Evolutionary conservation across 345 rosid genomes (phyloP).

Genomic region (Microthlaspi erraticum): DNA sequence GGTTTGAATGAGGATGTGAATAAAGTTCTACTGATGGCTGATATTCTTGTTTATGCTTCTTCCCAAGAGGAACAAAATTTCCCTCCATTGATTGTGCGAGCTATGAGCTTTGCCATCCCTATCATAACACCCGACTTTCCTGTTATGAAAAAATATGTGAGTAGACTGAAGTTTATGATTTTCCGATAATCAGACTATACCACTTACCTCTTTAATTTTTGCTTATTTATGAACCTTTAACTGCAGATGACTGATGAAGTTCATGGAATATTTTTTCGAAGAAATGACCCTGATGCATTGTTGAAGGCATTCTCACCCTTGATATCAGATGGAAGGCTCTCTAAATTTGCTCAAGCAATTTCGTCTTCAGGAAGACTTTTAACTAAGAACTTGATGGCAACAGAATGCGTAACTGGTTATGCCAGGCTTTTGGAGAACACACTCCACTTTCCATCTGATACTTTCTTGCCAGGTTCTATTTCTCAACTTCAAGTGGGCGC

Average conservation of each 20-base stretch:
- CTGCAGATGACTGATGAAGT: slow-evolving; percentile 73
- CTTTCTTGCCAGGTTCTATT: slow-evolving; percentile 66
- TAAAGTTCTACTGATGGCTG: slow-evolving; percentile 73
- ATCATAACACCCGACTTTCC: slow-evolving; percentile 79
- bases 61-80: slow-evolving; percentile 95
- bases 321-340: slow-evolving; percentile 77
- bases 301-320: slow-evolving; percentile 70
- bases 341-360: slow-evolving; percentile 69
- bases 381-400: slow-evolving; percentile 80
- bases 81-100: slow-evolving; percentile 78
- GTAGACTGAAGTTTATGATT: slow-evolving; percentile 43
- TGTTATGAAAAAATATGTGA: slow-evolving; percentile 73
- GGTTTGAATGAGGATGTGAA: slow-evolving; percentile 78
- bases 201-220: neutral
- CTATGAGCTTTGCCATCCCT: slow-evolving; percentile 88
- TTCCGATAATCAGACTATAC: slow-evolving; percentile 17
- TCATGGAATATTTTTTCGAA: slow-evolving; percentile 69
- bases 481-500: slow-evolving; percentile 58
- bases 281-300: slow-evolving; percentile 71
- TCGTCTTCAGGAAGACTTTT: slow-evolving; percentile 80
- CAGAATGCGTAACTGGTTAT: slow-evolving; percentile 76
- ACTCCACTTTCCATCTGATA: slow-evolving; percentile 79
- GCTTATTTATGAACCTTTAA: slow-evolving; percentile 34
- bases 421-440: slow-evolving; percentile 79
- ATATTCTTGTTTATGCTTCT: slow-evolving; percentile 88